A percentile compares a stretch with the other conserved stretches of the same genome.
These are phyloP conservation scores for sorghum (Sorghum bicolor) DNA, from an alignment of 176 grass and related monocot genomes.

Conservation along the genomic window Sorghum_bicolor_NCBIv3 NC_012871.2:11046501-11047000, in stretches of 20 bases:
- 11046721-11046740: background rate
- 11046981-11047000: too few species aligned
- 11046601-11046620: background rate
- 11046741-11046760: background rate
- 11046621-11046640: background rate
- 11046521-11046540: background rate
- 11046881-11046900: background rate
- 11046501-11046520: background rate
- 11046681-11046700: background rate
- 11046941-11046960: too few species aligned
- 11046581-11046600: background rate
- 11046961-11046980: too few species aligned
- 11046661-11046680: background rate
- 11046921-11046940: background rate
- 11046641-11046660: background rate
- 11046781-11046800: background rate
- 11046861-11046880: too few species aligned
- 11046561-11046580: background rate
- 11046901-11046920: background rate
- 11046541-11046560: background rate
- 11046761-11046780: background rate
- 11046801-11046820: background rate
- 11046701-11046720: background rate
- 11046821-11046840: background rate
- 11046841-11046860: too few species aligned